phyloP scores from a whole-genome alignment of 148 eudicot species.

The Rhododendron molle region DNA sequence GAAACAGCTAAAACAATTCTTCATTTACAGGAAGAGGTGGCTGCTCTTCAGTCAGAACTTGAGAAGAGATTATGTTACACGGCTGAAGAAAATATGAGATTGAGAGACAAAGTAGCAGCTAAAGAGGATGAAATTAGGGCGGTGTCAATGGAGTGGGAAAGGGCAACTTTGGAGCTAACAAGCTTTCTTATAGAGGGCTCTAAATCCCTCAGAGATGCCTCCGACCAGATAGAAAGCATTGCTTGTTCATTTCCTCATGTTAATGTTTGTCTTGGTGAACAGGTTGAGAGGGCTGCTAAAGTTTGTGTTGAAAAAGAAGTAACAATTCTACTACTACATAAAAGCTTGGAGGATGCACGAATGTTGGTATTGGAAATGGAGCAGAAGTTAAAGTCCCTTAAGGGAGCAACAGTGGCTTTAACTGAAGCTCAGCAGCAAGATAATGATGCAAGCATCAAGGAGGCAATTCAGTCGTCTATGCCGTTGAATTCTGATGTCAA shows the following conservation, averaged over 20 bases:
- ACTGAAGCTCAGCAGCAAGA: conserved; percentile 39
- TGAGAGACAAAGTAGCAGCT: conserved; percentile 34
- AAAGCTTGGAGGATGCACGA: conserved; percentile 54
- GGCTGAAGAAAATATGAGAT: conserved; percentile 39
- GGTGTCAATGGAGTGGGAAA: conserved; percentile 48
- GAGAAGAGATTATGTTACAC: conserved; percentile 28
- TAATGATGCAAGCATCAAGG: conserved; percentile 14
- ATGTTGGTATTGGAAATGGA: conserved; percentile 39
- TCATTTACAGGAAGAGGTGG: conserved; percentile 56
- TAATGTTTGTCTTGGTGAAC: conserved; percentile 42
- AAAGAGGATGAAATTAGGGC: conserved; percentile 43
- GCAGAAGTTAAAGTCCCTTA: conserved; percentile 44
- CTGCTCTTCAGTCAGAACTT: conserved; percentile 40
- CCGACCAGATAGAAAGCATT: conserved; percentile 42
- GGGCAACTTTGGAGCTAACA: conserved; percentile 56
- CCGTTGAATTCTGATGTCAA: conserved; percentile 7
- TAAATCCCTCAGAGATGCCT: conserved; percentile 52
- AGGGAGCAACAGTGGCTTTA: conserved; percentile 50
- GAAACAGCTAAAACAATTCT: conserved; percentile 56
- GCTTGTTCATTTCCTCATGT: conserved; percentile 45
- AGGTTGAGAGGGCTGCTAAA: conserved; percentile 48
- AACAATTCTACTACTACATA: conserved; percentile 38
- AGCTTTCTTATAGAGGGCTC: conserved; percentile 58
- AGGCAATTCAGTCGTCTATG: conserved; percentile 10
- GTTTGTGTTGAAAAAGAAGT: conserved; percentile 58